These are phyloP conservation scores for Erysiphe pulchra DNA, from an alignment of 2,329 filamentous ascomycete species.

Conservation along the genomic window DNA sequence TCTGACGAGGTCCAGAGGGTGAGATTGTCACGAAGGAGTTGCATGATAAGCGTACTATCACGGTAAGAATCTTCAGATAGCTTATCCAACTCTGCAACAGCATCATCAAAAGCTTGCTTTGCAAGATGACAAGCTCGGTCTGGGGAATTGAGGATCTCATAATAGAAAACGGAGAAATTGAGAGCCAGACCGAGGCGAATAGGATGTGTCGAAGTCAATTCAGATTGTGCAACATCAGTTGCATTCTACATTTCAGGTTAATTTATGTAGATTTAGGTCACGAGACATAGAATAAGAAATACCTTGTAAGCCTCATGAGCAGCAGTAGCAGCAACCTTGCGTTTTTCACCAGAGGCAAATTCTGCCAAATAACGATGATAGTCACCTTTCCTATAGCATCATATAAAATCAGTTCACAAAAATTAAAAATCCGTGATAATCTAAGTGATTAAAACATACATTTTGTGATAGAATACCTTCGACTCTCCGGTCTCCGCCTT, in stretches of 20 bases:
- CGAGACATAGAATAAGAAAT: constrained; percentile 8
- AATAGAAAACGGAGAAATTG: constrained; percentile 99
- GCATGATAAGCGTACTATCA: constrained; percentile 98
- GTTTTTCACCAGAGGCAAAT: constrained; percentile 80
- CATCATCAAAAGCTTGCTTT: constrained; percentile 97
- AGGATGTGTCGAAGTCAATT: constrained; percentile 90
- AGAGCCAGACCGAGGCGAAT: constrained; percentile 93
- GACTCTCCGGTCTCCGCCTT: constrained; percentile 92
- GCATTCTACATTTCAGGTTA: constrained; percentile 37
- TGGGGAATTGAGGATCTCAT: constrained; percentile 95
- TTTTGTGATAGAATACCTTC: constrained; percentile 99
- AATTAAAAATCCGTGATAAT: constrained; percentile 2
- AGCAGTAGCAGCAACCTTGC: constrained; percentile 64
- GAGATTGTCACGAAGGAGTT: constrained; percentile 92
- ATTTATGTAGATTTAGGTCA: constrained; percentile 1
- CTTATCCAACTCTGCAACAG: constrained; percentile 90
- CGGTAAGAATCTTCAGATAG: constrained; percentile 96
- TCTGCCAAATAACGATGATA: constrained; percentile 91
- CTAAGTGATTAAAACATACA: constrained; percentile 33
- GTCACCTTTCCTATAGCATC: constrained; percentile 61
- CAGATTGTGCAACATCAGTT: constrained; percentile 92
- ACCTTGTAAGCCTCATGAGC: constrained; percentile 97
- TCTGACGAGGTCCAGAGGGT: constrained; percentile 96
- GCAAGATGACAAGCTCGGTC: constrained; percentile 94
- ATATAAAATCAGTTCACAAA: constrained; percentile 1